Evolutionary conservation across 2,329 filamentous ascomycete species (phyloP).

Genomic region (Colletotrichum falcatum): DNA sequence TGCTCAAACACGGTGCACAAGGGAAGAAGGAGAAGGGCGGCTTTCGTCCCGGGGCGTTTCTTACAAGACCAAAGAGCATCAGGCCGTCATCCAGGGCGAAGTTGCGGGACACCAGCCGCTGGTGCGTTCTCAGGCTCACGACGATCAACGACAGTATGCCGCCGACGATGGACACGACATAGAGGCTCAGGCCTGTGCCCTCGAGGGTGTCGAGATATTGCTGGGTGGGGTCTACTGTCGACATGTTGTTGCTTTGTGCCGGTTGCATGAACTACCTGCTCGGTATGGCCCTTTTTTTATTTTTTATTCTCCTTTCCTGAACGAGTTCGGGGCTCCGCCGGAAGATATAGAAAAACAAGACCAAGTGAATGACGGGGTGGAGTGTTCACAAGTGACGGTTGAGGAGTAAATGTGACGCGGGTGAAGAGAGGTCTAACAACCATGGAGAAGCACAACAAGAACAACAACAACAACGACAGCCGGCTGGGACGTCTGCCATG

Average conservation of each 20-base stretch:
- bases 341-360: background rate
- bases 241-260: constrained; percentile 32
- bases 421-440: background rate
- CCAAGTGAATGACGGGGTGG: background rate
- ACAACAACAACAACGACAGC: no score
- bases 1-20: accelerated
- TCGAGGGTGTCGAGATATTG: constrained; percentile 35
- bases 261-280: no score
- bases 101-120: constrained; percentile 28
- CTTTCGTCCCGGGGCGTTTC: background rate
- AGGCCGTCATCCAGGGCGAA: constrained; percentile 41
- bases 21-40: accelerated
- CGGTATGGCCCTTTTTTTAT: no score
- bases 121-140: constrained; percentile 40
- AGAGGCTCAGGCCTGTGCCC: constrained; percentile 39
- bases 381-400: background rate
- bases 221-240: constrained; percentile 32
- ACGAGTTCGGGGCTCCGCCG: no score
- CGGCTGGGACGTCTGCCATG: no score
- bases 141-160: constrained; percentile 40
- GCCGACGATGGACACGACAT: constrained; percentile 42
- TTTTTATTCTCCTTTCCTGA: no score
- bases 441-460: background rate
- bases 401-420: background rate
- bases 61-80: constrained; percentile 41